Percentiles rank a stretch among this genome's conserved stretches.
phyloP scores from a whole-genome alignment of 176 grass and related monocot genomes.

The Thinopyrum elongatum region DNA sequence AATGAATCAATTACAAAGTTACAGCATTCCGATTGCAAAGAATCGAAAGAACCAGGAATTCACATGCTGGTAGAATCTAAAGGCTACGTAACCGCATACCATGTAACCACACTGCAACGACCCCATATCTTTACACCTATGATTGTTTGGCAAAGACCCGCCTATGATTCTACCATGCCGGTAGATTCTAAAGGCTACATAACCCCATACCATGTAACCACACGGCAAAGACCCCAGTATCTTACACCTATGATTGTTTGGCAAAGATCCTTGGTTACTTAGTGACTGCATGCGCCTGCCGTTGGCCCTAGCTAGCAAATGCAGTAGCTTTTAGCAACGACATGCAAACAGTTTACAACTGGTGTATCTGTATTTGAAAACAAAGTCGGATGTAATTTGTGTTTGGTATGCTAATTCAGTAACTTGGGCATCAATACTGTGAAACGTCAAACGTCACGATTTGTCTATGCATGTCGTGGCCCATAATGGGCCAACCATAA shows the following conservation, averaged over 20 bases:
- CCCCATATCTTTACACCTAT: not conserved
- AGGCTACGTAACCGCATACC: not conserved
- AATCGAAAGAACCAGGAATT: slow-evolving; percentile 3
- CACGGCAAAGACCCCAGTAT: not conserved
- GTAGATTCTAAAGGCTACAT: not conserved
- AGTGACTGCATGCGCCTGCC: not conserved
- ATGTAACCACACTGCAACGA: not conserved
- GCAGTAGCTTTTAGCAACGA: not conserved
- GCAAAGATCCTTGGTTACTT: not conserved
- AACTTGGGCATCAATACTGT: not conserved
- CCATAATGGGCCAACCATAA: not conserved
- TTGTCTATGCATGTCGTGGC: not conserved
- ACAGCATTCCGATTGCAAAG: not conserved
- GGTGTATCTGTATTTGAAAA: not conserved
- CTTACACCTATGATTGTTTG: not conserved
- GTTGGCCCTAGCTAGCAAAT: not conserved
- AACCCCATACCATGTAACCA: not conserved
- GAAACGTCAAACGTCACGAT: not conserved
- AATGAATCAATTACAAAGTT: slow-evolving; percentile 26
- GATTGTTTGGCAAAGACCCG: not conserved
- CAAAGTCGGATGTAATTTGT: not conserved
- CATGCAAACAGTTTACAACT: not conserved
- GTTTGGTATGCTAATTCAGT: not conserved
- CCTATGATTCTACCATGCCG: too few relatives aligned
- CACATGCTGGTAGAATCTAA: not conserved